A percentile compares a stretch with the other conserved stretches of the same genome.
Evolutionary conservation across 164 flowering plant species (phyloP).

Genomic region (Stephania japonica): DNA sequence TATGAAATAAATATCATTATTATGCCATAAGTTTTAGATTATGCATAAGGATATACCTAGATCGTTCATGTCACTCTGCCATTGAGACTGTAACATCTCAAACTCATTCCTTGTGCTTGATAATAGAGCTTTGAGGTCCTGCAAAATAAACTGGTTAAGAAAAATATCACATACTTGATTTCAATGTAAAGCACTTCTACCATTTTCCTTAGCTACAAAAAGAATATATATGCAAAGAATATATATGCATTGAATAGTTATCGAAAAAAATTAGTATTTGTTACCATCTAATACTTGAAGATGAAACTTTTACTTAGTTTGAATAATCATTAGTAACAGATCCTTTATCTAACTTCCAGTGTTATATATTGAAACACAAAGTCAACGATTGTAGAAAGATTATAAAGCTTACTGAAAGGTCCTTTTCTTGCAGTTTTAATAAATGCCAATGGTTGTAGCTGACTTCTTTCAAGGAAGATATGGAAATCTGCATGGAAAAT

Average conservation of each 20-base stretch:
- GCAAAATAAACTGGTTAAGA: conserved; percentile 18
- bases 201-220: too few species aligned
- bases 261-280: too few species aligned
- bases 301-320: neutral
- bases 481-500: conserved; percentile 34
- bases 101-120: conserved; percentile 53
- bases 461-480: conserved; percentile 31
- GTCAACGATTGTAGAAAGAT: neutral
- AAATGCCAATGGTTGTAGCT: conserved; percentile 38
- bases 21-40: neutral
- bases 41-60: conserved; percentile 40
- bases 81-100: conserved; percentile 44
- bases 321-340: neutral
- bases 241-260: neutral
- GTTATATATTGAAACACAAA: neutral
- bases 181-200: neutral
- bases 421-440: conserved; percentile 55
- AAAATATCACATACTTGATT: neutral
- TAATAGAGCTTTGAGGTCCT: conserved; percentile 63
- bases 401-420: conserved; percentile 46
- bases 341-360: neutral
- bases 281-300: neutral
- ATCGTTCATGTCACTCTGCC: conserved; percentile 48
- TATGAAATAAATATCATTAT: neutral
- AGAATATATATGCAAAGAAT: neutral